Conservation (phyloP, 306 rosid genomes). For the Cucurbita maxima region DNA sequence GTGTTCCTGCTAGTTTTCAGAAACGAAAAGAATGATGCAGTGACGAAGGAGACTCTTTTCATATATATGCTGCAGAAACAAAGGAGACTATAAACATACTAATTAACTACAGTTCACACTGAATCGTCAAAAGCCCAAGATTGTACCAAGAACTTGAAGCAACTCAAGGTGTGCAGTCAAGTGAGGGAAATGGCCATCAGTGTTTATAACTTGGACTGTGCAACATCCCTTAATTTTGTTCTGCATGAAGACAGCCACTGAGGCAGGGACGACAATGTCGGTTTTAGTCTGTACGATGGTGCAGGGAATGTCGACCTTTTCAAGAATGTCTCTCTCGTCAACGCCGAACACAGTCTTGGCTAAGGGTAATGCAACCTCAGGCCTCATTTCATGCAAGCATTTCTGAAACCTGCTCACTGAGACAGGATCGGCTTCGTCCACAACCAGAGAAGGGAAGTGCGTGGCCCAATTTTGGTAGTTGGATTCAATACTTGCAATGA, state of each 20-base stretch:
- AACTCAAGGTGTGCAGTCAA: slow-evolving; percentile 55
- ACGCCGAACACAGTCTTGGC: slow-evolving; percentile 50
- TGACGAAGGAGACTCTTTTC: too few species aligned
- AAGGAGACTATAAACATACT: neutral
- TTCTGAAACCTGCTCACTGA: slow-evolving; percentile 37
- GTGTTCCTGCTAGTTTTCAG: too few species aligned
- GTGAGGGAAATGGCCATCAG: slow-evolving; percentile 65
- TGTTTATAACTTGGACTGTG: slow-evolving; percentile 34
- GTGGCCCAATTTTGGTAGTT: slow-evolving; percentile 47
- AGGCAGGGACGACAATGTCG: slow-evolving; percentile 47
- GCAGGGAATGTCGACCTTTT: slow-evolving; percentile 58
- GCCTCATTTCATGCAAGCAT: slow-evolving; percentile 40
- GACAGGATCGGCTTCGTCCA: slow-evolving; percentile 37
- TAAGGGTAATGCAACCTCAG: slow-evolving; percentile 31
- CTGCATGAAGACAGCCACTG: slow-evolving; percentile 48
- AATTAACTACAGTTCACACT: neutral
- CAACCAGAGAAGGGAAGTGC: slow-evolving; percentile 25
- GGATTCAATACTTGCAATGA: slow-evolving; percentile 36
- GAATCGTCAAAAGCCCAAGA: slow-evolving; percentile 24
- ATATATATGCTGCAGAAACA: too few species aligned
- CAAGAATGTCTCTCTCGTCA: slow-evolving; percentile 53
- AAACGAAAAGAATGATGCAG: too few species aligned
- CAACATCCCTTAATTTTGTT: slow-evolving; percentile 48
- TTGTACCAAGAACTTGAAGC: slow-evolving; percentile 41
- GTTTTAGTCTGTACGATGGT: slow-evolving; percentile 43